Base-by-base conservation (phyloP, 2,329 filamentous ascomycete genomes). In the Penicillium crustosum region DNA sequence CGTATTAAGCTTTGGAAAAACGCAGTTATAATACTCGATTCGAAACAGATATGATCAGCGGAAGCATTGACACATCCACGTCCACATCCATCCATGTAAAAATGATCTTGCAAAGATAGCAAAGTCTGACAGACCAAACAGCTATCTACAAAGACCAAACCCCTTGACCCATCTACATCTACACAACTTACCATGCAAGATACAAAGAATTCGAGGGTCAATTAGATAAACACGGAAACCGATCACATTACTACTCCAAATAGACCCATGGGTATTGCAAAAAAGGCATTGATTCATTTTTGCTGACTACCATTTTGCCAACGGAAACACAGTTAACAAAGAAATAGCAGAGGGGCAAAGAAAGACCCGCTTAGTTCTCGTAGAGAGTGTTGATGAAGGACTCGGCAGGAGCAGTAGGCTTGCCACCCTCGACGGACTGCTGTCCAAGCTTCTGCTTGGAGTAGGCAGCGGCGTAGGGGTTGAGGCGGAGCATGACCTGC, bases 401-500 rank as follows among this genome's bases (percentile, higher is more conserved):
- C 72, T 81, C 78, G 61, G 78, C 78, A 66, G 79, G 77, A 66
- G 71, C 74, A 73, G 80, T 75, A 58, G 86, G 84, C 85, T 91
- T 89, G 69, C 79, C 82, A 58, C 77, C 74, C 65, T 86, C 80
- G 66, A 85, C 71, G 79, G 86, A 84, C 81, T 86, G 80, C 79
- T 89, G 84, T 68, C 91, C 91, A 59, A 94, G 79, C 82, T 91
- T 89, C 75, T 91, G 86, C 86, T 95, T 91, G 71, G 88, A 83
- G 82, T 95, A 99, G 64, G 90, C 88, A 72, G 89, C 84, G 70
- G 94, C 93, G 82, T 99, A 99, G 66, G 94, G 94, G 89, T 99
- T 99, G 80, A 99, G 90, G 75, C 94, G 90, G 77, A 99, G 90
- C 81, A 97, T 87, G 70, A 99, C 89, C 86, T 97, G 94, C 88